These are phyloP conservation scores for Hirsutella minnesotensis DNA, from an alignment of 2,329 filamentous ascomycete species.

Conservation along the genomic window DNA sequence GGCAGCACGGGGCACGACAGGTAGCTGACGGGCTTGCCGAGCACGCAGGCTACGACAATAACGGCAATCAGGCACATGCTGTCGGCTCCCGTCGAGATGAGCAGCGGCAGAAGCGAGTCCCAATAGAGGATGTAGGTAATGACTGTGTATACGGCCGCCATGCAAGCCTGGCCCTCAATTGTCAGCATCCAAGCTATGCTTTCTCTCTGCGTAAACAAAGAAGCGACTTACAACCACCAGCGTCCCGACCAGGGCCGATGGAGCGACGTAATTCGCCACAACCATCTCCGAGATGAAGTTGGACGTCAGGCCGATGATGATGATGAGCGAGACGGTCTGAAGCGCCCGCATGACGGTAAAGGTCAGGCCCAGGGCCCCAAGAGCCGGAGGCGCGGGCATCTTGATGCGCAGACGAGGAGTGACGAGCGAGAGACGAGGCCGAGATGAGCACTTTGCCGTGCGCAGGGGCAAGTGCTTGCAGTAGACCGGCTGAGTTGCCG, in stretches of 20 bases:
- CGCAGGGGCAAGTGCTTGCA: constrained; percentile 28
- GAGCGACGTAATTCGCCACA: constrained; percentile 49
- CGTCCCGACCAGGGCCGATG: constrained; percentile 64
- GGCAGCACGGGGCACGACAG: constrained; percentile 54
- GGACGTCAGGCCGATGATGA: constrained; percentile 67
- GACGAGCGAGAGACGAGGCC: constrained; percentile 30
- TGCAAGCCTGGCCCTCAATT: constrained; percentile 46
- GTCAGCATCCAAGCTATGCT: too few species aligned
- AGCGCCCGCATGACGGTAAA: constrained; percentile 64
- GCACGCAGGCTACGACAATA: constrained; percentile 62
- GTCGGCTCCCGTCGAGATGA: constrained; percentile 57
- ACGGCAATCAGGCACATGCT: constrained; percentile 60
- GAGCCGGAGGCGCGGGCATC: constrained; percentile 37
- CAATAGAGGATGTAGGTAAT: constrained; percentile 75
- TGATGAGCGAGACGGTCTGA: constrained; percentile 59
- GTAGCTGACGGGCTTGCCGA: constrained; percentile 72
- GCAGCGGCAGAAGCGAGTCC: constrained; percentile 63
- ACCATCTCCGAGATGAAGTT: constrained; percentile 76
- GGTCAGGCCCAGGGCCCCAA: constrained; percentile 65
- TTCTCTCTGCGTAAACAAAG: not conserved
- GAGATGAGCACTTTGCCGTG: constrained; percentile 23
- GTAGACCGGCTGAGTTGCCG: constrained; percentile 25
- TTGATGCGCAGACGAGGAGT: constrained; percentile 20
- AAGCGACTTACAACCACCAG: constrained; percentile 60
- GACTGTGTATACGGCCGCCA: constrained; percentile 66